Conservation (phyloP, 257 asterid species). For the Apocynum venetum region DNA sequence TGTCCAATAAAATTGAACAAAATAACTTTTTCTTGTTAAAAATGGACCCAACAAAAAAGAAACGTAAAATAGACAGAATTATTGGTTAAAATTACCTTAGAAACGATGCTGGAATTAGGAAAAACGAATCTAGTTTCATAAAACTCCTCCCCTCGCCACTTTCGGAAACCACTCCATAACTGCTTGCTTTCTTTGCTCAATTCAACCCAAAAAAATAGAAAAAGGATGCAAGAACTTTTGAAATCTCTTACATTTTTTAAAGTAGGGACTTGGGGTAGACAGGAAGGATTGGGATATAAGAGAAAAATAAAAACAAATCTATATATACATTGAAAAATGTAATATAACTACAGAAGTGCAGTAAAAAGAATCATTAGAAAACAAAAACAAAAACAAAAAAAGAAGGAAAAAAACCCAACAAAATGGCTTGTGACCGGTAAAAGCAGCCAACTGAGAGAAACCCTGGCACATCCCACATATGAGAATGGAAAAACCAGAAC, state of each 20-base stretch:
- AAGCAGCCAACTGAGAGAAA: constrained; percentile 11
- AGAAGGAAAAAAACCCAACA: background rate
- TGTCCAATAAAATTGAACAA: too few relatives aligned
- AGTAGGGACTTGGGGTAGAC: background rate
- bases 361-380: constrained; percentile 5
- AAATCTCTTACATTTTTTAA: too few relatives aligned
- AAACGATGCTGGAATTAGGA: too few relatives aligned
- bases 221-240: background rate
- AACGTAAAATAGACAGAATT: too few relatives aligned
- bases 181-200: too few relatives aligned
- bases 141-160: too few relatives aligned
- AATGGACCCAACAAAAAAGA: too few relatives aligned
- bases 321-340: constrained; percentile 15
- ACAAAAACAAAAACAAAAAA: background rate
- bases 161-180: too few relatives aligned
- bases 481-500: constrained; percentile 4
- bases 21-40: too few relatives aligned
- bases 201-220: too few relatives aligned
- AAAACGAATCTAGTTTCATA: too few relatives aligned
- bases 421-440: background rate
- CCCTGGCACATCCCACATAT: constrained; percentile 7
- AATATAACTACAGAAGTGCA: constrained; percentile 12
- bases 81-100: too few relatives aligned
- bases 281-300: background rate
- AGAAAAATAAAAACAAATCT: background rate